phyloP scores from a whole-genome alignment of 2,329 filamentous ascomycete genomes.

The Zopfia rhizophila region DNA sequence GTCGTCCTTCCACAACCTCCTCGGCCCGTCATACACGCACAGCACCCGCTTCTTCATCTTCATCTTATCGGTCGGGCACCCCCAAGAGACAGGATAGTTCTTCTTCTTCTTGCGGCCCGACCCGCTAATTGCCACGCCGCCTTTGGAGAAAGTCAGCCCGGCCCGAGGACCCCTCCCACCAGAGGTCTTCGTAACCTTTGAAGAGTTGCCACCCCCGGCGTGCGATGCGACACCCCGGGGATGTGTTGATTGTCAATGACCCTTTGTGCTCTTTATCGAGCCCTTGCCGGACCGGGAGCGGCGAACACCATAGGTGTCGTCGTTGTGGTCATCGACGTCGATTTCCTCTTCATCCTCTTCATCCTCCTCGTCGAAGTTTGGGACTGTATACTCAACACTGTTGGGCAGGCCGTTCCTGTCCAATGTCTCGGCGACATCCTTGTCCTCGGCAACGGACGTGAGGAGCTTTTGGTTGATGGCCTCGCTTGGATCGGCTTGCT shows the following conservation, averaged over 20 bases:
- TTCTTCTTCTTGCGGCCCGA: constrained; percentile 86
- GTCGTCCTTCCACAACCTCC: constrained; percentile 95
- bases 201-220: constrained; percentile 46
- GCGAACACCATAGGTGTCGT: constrained; percentile 64
- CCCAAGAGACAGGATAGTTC: constrained; percentile 94
- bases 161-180: constrained; percentile 51
- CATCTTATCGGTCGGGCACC: constrained; percentile 91
- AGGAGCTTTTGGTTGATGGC: constrained; percentile 56
- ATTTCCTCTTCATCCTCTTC: constrained; percentile 68
- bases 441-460: constrained; percentile 52
- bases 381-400: constrained; percentile 58
- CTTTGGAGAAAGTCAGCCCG: constrained; percentile 81
- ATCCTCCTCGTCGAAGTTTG: constrained; percentile 66
- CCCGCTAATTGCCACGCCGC: constrained; percentile 69
- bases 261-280: constrained; percentile 61
- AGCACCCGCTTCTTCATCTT: constrained; percentile 98
- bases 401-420: constrained; percentile 52
- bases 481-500: constrained; percentile 54
- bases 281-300: constrained; percentile 60
- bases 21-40: constrained; percentile 87
- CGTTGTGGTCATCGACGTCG: constrained; percentile 62
- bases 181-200: constrained; percentile 52
- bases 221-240: constrained; percentile 58
- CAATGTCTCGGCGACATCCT: constrained; percentile 51
- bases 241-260: constrained; percentile 62